Percentiles rank a stretch among this genome's conserved stretches.
Evolutionary conservation across 495 filamentous ascomycete species (phyloP).

Genomic region (Talaromyces proteolyticus): DNA sequence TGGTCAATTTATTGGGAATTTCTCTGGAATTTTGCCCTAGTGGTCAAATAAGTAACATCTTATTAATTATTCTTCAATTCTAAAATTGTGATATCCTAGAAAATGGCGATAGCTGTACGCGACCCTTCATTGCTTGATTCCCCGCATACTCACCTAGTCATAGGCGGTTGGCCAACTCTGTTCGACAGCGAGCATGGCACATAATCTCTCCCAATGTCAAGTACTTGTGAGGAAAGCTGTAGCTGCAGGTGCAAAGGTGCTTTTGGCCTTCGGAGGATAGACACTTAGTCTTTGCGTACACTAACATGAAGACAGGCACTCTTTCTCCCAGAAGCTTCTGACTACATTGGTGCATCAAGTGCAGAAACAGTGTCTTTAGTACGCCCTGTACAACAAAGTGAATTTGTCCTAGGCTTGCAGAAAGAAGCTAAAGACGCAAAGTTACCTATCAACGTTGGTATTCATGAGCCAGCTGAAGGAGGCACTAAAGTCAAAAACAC

Average conservation of each 20-base stretch:
- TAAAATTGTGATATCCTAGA: neutral
- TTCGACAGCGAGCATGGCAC: slow-evolving; percentile 68
- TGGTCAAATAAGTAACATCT: no score
- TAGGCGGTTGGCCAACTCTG: slow-evolving; percentile 88
- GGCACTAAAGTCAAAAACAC: slow-evolving; percentile 55
- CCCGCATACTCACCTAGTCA: neutral
- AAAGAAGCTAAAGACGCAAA: slow-evolving; percentile 51
- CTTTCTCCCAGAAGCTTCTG: slow-evolving; percentile 87
- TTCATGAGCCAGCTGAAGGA: slow-evolving; percentile 68
- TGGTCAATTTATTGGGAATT: no score
- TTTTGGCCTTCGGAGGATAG: neutral
- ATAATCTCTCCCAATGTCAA: slow-evolving; percentile 74
- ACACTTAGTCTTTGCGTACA: slow-evolving; percentile 1
- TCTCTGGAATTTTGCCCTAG: no score
- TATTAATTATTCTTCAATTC: neutral
- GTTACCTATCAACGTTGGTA: slow-evolving; percentile 79
- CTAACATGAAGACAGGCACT: slow-evolving; percentile 49
- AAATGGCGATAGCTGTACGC: slow-evolving; percentile 4
- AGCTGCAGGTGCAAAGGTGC: slow-evolving; percentile 70
- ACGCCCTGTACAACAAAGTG: slow-evolving; percentile 44
- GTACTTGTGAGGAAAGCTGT: slow-evolving; percentile 66
- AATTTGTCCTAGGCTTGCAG: slow-evolving; percentile 70
- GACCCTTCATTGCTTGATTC: neutral
- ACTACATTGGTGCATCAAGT: slow-evolving; percentile 71
- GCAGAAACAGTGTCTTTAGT: slow-evolving; percentile 63